These are phyloP conservation scores for Phytophthora citricola DNA, from an alignment of 352 stramenopile species.

Conservation along the genomic window DNA sequence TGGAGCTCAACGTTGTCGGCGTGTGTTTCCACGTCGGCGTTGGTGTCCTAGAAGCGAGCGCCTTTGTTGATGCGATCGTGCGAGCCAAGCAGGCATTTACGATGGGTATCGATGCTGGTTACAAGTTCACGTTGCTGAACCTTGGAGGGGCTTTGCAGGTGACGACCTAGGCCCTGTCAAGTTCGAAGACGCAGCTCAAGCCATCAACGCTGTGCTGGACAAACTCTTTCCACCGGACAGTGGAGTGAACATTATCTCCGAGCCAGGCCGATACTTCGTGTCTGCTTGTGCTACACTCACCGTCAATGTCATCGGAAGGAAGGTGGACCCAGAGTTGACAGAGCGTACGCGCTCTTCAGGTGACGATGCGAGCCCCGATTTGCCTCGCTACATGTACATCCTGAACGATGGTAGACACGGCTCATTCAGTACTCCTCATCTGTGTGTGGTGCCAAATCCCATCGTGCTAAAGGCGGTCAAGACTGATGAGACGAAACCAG, in stretches of 20 bases:
- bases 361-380: slow-evolving; percentile 7
- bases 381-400: slow-evolving; percentile 63
- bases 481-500: slow-evolving; percentile 15
- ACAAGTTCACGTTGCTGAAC: slow-evolving; percentile 81
- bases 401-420: slow-evolving; percentile 57
- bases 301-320: slow-evolving; percentile 75
- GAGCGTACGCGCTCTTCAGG: slow-evolving; percentile 17
- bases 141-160: slow-evolving; percentile 90
- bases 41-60: slow-evolving; percentile 73
- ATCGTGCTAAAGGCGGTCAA: slow-evolving; percentile 27
- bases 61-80: slow-evolving; percentile 82
- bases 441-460: slow-evolving; percentile 39
- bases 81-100: slow-evolving; percentile 72
- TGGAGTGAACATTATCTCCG: slow-evolving; percentile 84
- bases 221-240: slow-evolving; percentile 50
- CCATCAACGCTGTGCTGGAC: slow-evolving; percentile 50
- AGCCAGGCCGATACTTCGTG: slow-evolving; percentile 91
- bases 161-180: slow-evolving; percentile 51
- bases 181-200: slow-evolving; percentile 47
- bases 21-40: slow-evolving; percentile 91
- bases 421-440: slow-evolving; percentile 49
- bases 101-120: slow-evolving; percentile 61
- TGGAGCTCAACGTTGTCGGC: slow-evolving; percentile 77
- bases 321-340: slow-evolving; percentile 42
- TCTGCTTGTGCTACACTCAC: slow-evolving; percentile 72